Percentiles rank a stretch among this genome's conserved stretches.
These are phyloP conservation scores for Cucumis sativus DNA, from an alignment of 306 rosid genomes.

Conservation along the genomic window DNA sequence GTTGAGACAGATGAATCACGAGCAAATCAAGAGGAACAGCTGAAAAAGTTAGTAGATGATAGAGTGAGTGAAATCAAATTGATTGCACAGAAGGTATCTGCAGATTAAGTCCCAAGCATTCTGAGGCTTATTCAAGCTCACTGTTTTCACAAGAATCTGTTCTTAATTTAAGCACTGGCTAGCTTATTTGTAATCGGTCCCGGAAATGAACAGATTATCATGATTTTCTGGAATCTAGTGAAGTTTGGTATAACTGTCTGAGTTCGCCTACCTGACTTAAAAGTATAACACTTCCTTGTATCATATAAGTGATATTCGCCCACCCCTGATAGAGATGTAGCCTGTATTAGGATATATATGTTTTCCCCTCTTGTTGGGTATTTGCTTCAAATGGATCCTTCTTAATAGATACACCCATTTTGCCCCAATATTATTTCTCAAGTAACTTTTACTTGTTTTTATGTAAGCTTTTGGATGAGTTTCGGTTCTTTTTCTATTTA, in stretches of 20 bases:
- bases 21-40: conserved; percentile 58
- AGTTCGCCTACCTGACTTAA: neutral
- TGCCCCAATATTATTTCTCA: neutral
- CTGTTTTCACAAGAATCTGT: neutral
- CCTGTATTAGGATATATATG: neutral
- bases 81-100: conserved; percentile 51
- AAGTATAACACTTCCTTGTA: neutral
- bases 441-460: too few species aligned
- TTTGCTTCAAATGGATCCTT: neutral
- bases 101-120: neutral
- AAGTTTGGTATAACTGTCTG: neutral
- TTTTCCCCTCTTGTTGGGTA: neutral
- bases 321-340: neutral
- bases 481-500: too few species aligned
- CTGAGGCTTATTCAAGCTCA: neutral
- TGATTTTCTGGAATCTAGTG: neutral
- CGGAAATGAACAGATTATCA: neutral
- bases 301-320: neutral
- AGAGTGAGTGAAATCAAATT: conserved; percentile 59
- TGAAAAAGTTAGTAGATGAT: conserved; percentile 55
- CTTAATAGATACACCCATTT: neutral
- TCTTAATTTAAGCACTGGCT: neutral
- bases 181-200: neutral
- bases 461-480: too few species aligned
- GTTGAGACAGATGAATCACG: conserved; percentile 50